Base-by-base conservation (phyloP, 2,329 filamentous ascomycete genomes). In the Diplocarpon rosae region DNA sequence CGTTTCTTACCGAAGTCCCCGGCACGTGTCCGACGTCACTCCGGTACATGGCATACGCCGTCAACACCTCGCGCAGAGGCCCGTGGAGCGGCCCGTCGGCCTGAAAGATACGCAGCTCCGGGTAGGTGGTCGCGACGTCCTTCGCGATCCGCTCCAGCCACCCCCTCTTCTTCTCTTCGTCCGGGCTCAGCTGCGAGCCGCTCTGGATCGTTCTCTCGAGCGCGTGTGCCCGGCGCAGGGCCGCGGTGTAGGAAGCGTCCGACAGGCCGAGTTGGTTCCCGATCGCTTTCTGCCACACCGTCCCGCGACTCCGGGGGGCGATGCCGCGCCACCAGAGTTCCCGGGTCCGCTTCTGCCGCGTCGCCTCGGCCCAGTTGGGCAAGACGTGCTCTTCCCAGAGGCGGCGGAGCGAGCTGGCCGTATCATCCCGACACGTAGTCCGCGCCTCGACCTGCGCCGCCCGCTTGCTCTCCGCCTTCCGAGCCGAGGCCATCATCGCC, bases 311-410 rank as follows among this genome's bases (percentile, higher is more conserved):
- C 46, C 80, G 72, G 1, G 84, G 80, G 0, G 84, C 78, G 27
- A 92, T 72, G 5, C 85, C 85, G 47, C 78, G 75, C 85, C 85
- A 92, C 83, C 84, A 92, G 37, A 92, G 69, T 56, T 89, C 83
- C 30, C 83, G 72, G 1, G 82, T 86, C 27, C 75, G 69, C 33
- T 78, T 76, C 59, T 85, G 79, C 4, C 73, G 69, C 32, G 86
- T 71, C n/a, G 82, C 80, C 1, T 73, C 70, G 38, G 76, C 74
- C 85, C 84, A 92, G 41, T 85, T 79, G 0, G 83, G 83, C 8
- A 92, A 65, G 12, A 92, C 76, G 40, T 86, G 76, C 20, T 80
- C 73, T 55, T 89, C 83, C 85, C 85, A 92, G 16, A 85, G 69
- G 17, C 72, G 68, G 63, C 77, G 72, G 5, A 75, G 57, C 39